Conservation (phyloP, 768 basidiomycete species). For the Suillus weaverae region DNA sequence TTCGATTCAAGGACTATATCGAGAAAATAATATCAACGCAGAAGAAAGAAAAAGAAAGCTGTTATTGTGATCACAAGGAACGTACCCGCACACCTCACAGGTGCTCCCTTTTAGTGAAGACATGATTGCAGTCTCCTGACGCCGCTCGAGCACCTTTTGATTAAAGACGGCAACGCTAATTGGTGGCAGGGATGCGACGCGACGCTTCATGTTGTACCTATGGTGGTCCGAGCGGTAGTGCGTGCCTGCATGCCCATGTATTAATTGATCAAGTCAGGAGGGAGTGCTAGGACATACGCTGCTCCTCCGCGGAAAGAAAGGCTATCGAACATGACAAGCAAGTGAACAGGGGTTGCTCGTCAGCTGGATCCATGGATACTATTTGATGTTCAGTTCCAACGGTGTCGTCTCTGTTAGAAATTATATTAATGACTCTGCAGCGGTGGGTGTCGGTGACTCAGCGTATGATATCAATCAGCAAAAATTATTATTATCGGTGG, state of each 20-base stretch:
- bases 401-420: background rate
- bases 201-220: constrained; percentile 97
- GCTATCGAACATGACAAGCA: constrained; percentile 92
- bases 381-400: background rate
- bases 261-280: constrained; percentile 8
- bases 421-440: background rate
- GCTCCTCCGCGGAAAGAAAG: constrained; percentile 78
- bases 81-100: constrained; percentile 86
- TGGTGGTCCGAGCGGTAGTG: constrained; percentile 97
- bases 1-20: background rate
- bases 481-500: background rate
- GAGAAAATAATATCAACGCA: constrained; percentile 4
- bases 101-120: constrained; percentile 56
- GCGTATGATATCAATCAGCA: background rate
- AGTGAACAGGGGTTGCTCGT: constrained; percentile 56
- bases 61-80: constrained; percentile 16
- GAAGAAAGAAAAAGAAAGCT: background rate
- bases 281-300: constrained; percentile 52
- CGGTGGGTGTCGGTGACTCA: background rate
- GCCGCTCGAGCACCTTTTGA: constrained; percentile 81
- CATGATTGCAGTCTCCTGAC: constrained; percentile 70
- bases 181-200: constrained; percentile 87
- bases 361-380: constrained; percentile 2
- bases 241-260: constrained; percentile 45
- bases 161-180: constrained; percentile 78